phyloP scores from a whole-genome alignment of 2,329 filamentous ascomycete species.

The Neonectria magnoliae region DNA sequence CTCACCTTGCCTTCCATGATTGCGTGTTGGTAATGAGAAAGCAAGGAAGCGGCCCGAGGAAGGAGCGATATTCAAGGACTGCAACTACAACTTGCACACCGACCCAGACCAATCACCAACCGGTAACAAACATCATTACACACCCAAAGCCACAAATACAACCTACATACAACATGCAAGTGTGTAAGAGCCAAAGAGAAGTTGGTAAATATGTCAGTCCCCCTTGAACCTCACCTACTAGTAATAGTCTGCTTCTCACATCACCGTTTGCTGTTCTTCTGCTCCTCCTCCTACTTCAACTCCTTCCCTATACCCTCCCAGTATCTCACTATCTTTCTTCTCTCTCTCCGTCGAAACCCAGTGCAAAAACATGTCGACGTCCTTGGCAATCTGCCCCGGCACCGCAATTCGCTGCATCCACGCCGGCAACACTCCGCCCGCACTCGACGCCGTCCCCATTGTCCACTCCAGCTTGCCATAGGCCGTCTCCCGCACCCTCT shows the following conservation, averaged over 20 bases:
- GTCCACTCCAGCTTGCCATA: slow-evolving; percentile 72
- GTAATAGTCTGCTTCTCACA: not conserved
- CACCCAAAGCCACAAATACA: not conserved
- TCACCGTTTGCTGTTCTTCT: too few species aligned
- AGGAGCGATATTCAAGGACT: not conserved
- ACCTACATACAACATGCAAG: too few species aligned
- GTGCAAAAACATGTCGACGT: slow-evolving; percentile 73
- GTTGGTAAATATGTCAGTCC: not conserved
- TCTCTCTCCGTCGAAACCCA: slow-evolving; percentile 65
- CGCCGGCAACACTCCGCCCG: slow-evolving; percentile 71
- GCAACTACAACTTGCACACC: too few species aligned
- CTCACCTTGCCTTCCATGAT: not conserved
- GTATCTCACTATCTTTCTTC: slow-evolving; percentile 29
- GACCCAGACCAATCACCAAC: not conserved
- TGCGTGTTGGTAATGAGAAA: not conserved
- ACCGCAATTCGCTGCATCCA: slow-evolving; percentile 73
- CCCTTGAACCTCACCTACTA: not conserved
- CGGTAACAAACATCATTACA: not conserved
- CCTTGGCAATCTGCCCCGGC: slow-evolving; percentile 72
- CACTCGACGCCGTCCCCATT: slow-evolving; percentile 81
- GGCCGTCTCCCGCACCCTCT: slow-evolving; percentile 63
- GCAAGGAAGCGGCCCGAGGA: not conserved
- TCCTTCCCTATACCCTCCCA: slow-evolving; percentile 23
- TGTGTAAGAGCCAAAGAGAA: too few species aligned
- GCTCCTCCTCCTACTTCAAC: slow-evolving; percentile 4